These are phyloP conservation scores for Thalia dealbata DNA, from an alignment of 176 grass and related monocot genomes.

Conservation along the genomic window DNA sequence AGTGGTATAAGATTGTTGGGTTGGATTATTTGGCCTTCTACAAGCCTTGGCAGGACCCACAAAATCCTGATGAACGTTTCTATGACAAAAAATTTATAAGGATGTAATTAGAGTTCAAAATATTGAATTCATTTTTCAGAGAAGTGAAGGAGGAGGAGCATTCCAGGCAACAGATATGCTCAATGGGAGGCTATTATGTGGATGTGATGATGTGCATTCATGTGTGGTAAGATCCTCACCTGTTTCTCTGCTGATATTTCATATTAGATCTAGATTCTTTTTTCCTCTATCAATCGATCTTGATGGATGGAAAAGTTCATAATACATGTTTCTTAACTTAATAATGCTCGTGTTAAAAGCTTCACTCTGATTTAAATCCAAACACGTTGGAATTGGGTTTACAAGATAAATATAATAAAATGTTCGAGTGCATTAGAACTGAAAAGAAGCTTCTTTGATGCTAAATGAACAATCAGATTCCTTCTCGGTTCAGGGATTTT, in stretches of 20 bases:
- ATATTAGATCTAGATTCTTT: background rate
- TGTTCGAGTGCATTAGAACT: no score
- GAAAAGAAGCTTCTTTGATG: no score
- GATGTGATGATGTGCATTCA: constrained; percentile 46
- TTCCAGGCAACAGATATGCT: constrained; percentile 55
- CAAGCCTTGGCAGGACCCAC: background rate
- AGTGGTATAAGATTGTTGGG: no score
- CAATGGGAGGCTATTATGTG: constrained; percentile 53
- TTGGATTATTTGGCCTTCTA: background rate
- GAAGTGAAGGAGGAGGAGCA: constrained; percentile 50
- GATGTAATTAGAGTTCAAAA: background rate
- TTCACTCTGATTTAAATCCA: no score
- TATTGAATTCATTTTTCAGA: constrained; percentile 27
- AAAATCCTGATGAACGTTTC: background rate
- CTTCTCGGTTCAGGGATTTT: no score
- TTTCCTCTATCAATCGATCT: background rate
- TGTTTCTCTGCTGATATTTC: background rate
- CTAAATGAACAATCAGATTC: no score
- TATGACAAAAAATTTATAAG: background rate
- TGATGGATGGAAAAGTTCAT: background rate
- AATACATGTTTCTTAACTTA: no score
- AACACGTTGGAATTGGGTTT: no score
- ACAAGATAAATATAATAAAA: no score
- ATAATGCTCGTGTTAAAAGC: no score
- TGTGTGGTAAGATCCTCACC: constrained; percentile 36